Evolutionary conservation across 805 yeast genomes (phyloP).

Genomic region (Gaillardinia entomophila): DNA sequence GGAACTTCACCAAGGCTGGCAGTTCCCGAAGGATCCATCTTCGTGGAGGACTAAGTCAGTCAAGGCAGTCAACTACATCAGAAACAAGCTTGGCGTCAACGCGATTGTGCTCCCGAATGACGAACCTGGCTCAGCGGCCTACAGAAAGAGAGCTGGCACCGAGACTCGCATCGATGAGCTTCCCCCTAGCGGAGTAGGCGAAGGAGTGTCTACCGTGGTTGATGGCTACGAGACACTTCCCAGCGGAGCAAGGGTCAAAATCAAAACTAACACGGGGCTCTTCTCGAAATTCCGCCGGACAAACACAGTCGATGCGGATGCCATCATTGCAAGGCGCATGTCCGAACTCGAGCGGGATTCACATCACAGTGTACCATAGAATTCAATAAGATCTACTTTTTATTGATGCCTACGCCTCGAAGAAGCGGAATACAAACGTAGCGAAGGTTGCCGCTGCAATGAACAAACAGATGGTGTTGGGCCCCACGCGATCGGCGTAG

Average conservation of each 20-base stretch:
- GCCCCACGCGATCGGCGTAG: conserved; percentile 86
- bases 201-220: conserved; percentile 14
- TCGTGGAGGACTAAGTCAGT: conserved; percentile 8
- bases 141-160: conserved; percentile 46
- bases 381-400: too few species aligned
- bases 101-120: conserved; percentile 9
- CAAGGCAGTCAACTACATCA: conserved; percentile 16
- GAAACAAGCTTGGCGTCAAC: conserved; percentile 4
- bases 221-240: conserved; percentile 58
- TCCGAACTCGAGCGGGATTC: conserved; percentile 10
- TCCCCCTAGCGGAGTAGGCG: conserved; percentile 43
- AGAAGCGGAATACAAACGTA: conserved; percentile 49
- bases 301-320: conserved; percentile 49
- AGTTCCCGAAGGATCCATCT: conserved; percentile 47
- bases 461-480: conserved; percentile 72
- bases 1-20: conserved; percentile 79
- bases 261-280: too few species aligned
- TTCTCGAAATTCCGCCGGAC: too few species aligned
- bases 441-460: conserved; percentile 64
- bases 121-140: conserved; percentile 24
- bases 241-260: conserved; percentile 61
- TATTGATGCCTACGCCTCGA: conserved; percentile 26
- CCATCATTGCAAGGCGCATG: conserved; percentile 48
- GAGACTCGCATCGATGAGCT: conserved; percentile 41
- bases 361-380: too few species aligned